A percentile compares a stretch with the other conserved stretches of the same genome.
phyloP scores from a whole-genome alignment of 2,329 filamentous ascomycete genomes.

The Aspergillus ochraceoroseus region DNA sequence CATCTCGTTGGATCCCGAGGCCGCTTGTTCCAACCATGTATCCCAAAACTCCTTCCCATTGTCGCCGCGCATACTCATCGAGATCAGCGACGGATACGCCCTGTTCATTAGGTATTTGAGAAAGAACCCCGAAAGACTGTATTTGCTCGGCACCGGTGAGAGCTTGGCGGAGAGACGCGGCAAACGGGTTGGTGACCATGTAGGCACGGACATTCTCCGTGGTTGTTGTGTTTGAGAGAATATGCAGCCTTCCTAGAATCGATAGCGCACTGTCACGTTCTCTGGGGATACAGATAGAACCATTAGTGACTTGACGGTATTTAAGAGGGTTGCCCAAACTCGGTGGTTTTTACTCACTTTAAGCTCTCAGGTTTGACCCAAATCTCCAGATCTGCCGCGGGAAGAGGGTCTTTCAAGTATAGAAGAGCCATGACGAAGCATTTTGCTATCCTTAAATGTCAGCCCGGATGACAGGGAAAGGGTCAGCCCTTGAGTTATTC shows the following conservation, averaged over 20 bases:
- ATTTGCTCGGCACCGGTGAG: slow-evolving; percentile 82
- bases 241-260: slow-evolving; percentile 79
- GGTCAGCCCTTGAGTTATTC: slow-evolving; percentile 6
- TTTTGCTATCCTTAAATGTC: slow-evolving; percentile 59
- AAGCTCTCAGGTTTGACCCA: slow-evolving; percentile 72
- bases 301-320: background rate
- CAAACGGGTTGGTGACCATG: slow-evolving; percentile 75
- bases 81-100: slow-evolving; percentile 67
- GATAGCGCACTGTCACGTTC: slow-evolving; percentile 80
- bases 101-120: slow-evolving; percentile 56
- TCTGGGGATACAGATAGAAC: slow-evolving; percentile 38
- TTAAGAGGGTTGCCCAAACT: background rate
- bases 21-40: slow-evolving; percentile 69
- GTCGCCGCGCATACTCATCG: slow-evolving; percentile 76
- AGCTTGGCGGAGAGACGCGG: slow-evolving; percentile 73
- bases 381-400: slow-evolving; percentile 71
- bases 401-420: slow-evolving; percentile 78
- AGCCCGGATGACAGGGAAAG: slow-evolving; percentile 7
- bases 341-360: slow-evolving; percentile 42
- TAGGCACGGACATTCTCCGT: slow-evolving; percentile 64
- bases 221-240: slow-evolving; percentile 62
- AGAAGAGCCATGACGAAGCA: slow-evolving; percentile 92
- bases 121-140: slow-evolving; percentile 86
- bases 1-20: slow-evolving; percentile 46
- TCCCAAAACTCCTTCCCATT: slow-evolving; percentile 95